Conservation (phyloP, 345 rosid species). For the Euclidium syriacum region DNA sequence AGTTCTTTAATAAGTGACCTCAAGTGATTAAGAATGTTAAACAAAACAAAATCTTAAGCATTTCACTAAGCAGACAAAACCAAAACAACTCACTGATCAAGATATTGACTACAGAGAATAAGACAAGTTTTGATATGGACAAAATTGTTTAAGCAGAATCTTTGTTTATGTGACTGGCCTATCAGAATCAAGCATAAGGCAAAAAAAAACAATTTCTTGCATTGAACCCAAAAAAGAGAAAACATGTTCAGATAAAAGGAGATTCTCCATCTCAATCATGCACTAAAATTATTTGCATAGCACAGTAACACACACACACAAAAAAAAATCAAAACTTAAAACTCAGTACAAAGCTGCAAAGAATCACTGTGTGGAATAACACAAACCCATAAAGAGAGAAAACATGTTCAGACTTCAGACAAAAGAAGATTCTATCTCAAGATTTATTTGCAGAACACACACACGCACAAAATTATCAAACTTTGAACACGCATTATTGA, state of each 20-base stretch:
- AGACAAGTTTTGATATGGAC: conserved; percentile 14
- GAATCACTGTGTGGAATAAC: no score
- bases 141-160: not conserved
- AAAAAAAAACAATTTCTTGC: not conserved
- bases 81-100: not conserved
- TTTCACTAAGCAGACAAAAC: not conserved
- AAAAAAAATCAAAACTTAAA: no score
- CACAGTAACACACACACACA: no score
- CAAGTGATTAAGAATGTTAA: not conserved
- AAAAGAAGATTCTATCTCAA: not conserved
- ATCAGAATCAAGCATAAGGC: not conserved
- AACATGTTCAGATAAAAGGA: not conserved
- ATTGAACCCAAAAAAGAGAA: not conserved
- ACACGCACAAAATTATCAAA: not conserved
- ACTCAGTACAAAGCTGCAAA: no score
- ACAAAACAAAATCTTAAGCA: not conserved
- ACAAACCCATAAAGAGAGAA: not conserved
- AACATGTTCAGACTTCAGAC: conserved; percentile 8
- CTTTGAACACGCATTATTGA: conserved; percentile 2
- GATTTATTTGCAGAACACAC: not conserved
- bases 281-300: no score
- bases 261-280: no score
- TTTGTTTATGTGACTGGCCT: conserved; percentile 15
- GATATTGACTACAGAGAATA: not conserved
- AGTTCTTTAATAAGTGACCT: not conserved